Evolutionary conservation across 2,329 filamentous ascomycete species (phyloP).

Genomic region (Ceratocystis destructans): DNA sequence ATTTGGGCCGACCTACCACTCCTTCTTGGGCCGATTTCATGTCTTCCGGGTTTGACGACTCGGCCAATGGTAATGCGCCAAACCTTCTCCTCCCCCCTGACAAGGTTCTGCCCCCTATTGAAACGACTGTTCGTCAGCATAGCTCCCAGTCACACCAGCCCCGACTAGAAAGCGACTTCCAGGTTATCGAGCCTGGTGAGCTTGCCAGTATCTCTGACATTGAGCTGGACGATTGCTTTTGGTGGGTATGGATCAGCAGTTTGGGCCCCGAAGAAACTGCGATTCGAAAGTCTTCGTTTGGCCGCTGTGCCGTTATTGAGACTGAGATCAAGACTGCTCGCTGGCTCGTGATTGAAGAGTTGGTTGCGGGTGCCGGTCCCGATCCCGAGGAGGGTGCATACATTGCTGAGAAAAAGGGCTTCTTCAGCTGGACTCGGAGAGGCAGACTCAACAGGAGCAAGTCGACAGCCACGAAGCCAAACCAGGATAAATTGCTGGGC

Average conservation of each 20-base stretch:
- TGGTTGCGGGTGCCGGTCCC: constrained; percentile 81
- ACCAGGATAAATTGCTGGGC: constrained; percentile 32
- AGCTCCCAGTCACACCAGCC: constrained; percentile 78
- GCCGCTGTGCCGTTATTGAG: constrained; percentile 82
- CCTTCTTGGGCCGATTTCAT: constrained; percentile 98
- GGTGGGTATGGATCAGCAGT: constrained; percentile 99
- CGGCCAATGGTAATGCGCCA: constrained; percentile 37
- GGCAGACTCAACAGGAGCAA: constrained; percentile 50
- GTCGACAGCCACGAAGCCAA: constrained; percentile 54
- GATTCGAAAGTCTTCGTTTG: constrained; percentile 81
- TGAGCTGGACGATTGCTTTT: constrained; percentile 88
- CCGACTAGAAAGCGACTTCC: constrained; percentile 49
- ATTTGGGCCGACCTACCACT: constrained; percentile 71
- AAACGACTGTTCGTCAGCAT: constrained; percentile 54
- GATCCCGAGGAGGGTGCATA: constrained; percentile 76
- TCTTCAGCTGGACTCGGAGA: constrained; percentile 73
- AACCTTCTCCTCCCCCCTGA: constrained; percentile 78
- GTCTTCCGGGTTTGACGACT: constrained; percentile 80
- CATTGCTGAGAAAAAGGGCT: constrained; percentile 88
- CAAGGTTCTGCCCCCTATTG: constrained; percentile 77
- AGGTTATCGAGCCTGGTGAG: constrained; percentile 71
- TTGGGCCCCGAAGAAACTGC: constrained; percentile 78
- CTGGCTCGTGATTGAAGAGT: constrained; percentile 93
- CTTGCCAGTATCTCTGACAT: constrained; percentile 79
- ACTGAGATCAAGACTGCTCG: constrained; percentile 66